A percentile compares a stretch with the other conserved stretches of the same genome.
Evolutionary conservation across 768 basidiomycete genomes (phyloP).

Genomic region (Naganishia onofrii): DNA sequence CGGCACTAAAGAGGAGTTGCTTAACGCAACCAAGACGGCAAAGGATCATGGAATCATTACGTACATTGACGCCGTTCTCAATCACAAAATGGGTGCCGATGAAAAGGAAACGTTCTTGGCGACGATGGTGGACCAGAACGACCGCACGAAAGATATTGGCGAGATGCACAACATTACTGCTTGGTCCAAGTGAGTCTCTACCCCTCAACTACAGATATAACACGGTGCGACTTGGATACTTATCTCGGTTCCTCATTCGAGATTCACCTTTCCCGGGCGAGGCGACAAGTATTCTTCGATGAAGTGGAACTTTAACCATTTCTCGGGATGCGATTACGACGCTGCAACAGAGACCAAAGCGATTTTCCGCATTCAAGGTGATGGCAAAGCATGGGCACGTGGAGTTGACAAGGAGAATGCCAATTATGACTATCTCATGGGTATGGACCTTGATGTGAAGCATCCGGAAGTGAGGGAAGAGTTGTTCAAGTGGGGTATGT

Average conservation of each 20-base stretch:
- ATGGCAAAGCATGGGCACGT: slow-evolving; percentile 73
- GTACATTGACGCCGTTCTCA: slow-evolving; percentile 72
- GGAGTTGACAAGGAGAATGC: slow-evolving; percentile 79
- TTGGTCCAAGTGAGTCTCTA: slow-evolving; percentile 51
- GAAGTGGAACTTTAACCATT: slow-evolving; percentile 67
- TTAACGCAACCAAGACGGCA: slow-evolving; percentile 68
- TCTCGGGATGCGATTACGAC: slow-evolving; percentile 79
- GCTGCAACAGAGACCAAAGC: slow-evolving; percentile 60
- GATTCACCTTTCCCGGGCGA: slow-evolving; percentile 77
- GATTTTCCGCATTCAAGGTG: slow-evolving; percentile 67
- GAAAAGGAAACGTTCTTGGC: slow-evolving; percentile 66
- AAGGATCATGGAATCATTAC: slow-evolving; percentile 68
- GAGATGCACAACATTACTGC: slow-evolving; percentile 68
- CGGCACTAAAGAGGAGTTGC: slow-evolving; percentile 78
- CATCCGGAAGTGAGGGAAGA: slow-evolving; percentile 66
- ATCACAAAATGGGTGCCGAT: slow-evolving; percentile 75
- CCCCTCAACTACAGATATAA: no score
- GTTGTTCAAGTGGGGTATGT: slow-evolving; percentile 25
- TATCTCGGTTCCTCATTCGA: slow-evolving; percentile 39
- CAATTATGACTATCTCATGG: slow-evolving; percentile 45
- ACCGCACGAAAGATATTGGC: slow-evolving; percentile 65
- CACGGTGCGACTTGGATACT: no score
- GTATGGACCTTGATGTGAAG: slow-evolving; percentile 65
- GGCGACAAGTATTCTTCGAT: slow-evolving; percentile 57
- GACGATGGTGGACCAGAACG: slow-evolving; percentile 66